phyloP scores from a whole-genome alignment of 768 basidiomycete genomes.

The Kwoniella mangroviensis region DNA sequence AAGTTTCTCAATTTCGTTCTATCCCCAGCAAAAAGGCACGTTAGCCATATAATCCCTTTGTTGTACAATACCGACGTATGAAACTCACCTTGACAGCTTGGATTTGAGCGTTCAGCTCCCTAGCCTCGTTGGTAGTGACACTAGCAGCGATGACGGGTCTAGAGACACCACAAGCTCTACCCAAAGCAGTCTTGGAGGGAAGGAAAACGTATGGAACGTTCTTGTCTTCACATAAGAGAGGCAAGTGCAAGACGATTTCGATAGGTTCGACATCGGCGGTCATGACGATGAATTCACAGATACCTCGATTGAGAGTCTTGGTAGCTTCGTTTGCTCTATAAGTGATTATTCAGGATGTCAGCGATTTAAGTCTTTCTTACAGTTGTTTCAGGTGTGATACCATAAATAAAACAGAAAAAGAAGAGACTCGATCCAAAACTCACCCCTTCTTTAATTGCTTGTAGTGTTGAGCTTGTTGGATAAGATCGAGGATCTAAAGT shows the following conservation, averaged over 20 bases:
- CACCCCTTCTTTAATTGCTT: conserved; percentile 92
- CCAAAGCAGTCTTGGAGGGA: conserved; percentile 91
- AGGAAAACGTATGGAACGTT: conserved; percentile 97
- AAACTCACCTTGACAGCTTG: conserved; percentile 71
- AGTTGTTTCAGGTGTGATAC: too few relatives aligned
- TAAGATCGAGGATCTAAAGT: conserved; percentile 85
- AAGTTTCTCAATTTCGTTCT: neutral
- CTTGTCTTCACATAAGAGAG: conserved; percentile 98
- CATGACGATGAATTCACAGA: conserved; percentile 95
- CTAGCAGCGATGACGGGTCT: conserved; percentile 93
- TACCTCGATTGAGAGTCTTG: conserved; percentile 96
- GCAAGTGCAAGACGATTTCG: conserved; percentile 95
- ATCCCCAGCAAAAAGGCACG: neutral
- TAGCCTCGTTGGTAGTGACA: conserved; percentile 93
- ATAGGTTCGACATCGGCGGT: conserved; percentile 92
- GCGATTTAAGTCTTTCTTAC: too few relatives aligned
- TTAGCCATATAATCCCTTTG: neutral
- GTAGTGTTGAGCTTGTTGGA: conserved; percentile 94
- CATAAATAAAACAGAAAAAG: too few relatives aligned
- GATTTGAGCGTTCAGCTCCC: conserved; percentile 88
- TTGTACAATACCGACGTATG: too few relatives aligned
- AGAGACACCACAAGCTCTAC: conserved; percentile 93
- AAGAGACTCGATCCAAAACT: conserved; percentile 11
- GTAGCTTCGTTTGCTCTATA: conserved; percentile 95
- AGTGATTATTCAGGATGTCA: too few relatives aligned